Conservation (phyloP, 192 early-diverging fungal species). For the Phycomyces nitens region DNA sequence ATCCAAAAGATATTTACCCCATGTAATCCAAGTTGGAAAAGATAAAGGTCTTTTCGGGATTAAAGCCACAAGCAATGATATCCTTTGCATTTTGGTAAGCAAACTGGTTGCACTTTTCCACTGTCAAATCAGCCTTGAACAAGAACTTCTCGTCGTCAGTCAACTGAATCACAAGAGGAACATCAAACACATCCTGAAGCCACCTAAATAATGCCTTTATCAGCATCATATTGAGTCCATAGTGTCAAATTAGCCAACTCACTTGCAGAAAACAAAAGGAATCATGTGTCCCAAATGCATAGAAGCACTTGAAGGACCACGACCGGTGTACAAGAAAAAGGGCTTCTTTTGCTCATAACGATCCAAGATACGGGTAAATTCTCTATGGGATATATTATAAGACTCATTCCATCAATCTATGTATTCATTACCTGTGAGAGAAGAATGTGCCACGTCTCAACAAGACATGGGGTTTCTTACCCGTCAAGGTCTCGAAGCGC, state of each 20-base stretch:
- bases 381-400: slow-evolving; percentile 41
- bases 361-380: slow-evolving; percentile 81
- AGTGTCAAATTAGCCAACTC: slow-evolving; percentile 16
- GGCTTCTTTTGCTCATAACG: slow-evolving; percentile 94
- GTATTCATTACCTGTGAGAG: slow-evolving; percentile 75
- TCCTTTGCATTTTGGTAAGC: slow-evolving; percentile 82
- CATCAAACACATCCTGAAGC: slow-evolving; percentile 95
- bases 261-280: slow-evolving; percentile 96
- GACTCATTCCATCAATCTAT: not conserved
- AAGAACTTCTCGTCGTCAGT: slow-evolving; percentile 99
- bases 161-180: slow-evolving; percentile 92
- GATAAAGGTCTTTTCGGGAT: slow-evolving; percentile 94
- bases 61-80: slow-evolving; percentile 93
- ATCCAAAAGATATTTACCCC: slow-evolving; percentile 53
- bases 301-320: slow-evolving; percentile 84
- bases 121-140: slow-evolving; percentile 85
- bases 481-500: slow-evolving; percentile 84
- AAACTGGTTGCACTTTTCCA: slow-evolving; percentile 77
- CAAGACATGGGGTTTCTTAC: slow-evolving; percentile 74
- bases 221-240: not conserved
- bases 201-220: slow-evolving; percentile 46
- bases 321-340: slow-evolving; percentile 96
- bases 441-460: slow-evolving; percentile 91
- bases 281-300: slow-evolving; percentile 98
- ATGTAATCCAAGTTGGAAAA: slow-evolving; percentile 91